These are phyloP conservation scores for Penicillium lividum DNA, from an alignment of 495 filamentous ascomycete genomes.

Conservation along the genomic window DNA sequence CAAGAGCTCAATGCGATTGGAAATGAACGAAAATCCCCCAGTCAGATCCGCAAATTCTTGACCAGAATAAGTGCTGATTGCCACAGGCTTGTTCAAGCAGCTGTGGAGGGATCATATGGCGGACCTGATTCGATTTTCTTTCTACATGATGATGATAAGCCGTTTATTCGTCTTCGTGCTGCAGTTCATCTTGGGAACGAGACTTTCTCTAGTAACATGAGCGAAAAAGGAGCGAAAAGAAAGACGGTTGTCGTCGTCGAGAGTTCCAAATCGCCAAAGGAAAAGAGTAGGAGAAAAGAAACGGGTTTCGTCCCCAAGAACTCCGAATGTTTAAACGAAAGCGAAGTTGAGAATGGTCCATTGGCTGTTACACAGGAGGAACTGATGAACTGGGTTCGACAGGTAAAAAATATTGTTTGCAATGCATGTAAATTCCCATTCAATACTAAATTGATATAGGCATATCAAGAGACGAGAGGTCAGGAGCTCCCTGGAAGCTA, in stretches of 20 bases:
- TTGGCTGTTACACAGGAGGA: slow-evolving; percentile 9
- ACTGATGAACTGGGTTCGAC: slow-evolving; percentile 19
- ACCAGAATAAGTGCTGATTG: slow-evolving; percentile 20
- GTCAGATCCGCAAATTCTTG: slow-evolving; percentile 26
- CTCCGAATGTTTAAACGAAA: no score
- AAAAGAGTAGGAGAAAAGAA: background rate
- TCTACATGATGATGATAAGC: background rate
- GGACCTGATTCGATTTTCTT: slow-evolving; percentile 18
- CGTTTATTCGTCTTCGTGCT: slow-evolving; percentile 21
- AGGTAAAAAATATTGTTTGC: slow-evolving; percentile 3
- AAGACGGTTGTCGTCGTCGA: background rate
- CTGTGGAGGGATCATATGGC: slow-evolving; percentile 24
- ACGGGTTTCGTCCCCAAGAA: no score
- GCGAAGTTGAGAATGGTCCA: background rate
- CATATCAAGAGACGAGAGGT: slow-evolving; percentile 31
- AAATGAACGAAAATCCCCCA: slow-evolving; percentile 12
- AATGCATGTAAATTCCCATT: background rate
- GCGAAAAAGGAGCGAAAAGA: background rate
- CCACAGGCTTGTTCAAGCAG: slow-evolving; percentile 18
- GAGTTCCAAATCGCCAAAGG: background rate
- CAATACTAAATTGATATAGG: slow-evolving; percentile 14
- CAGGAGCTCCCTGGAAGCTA: slow-evolving; percentile 46
- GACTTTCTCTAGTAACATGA: slow-evolving; percentile 24
- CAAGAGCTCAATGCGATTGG: slow-evolving; percentile 20
- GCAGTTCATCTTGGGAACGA: slow-evolving; percentile 26